Percentiles rank a stretch among this genome's conserved stretches.
Evolutionary conservation across 2,329 filamentous ascomycete species (phyloP).

Genomic region (Aspergillus udagawae): DNA sequence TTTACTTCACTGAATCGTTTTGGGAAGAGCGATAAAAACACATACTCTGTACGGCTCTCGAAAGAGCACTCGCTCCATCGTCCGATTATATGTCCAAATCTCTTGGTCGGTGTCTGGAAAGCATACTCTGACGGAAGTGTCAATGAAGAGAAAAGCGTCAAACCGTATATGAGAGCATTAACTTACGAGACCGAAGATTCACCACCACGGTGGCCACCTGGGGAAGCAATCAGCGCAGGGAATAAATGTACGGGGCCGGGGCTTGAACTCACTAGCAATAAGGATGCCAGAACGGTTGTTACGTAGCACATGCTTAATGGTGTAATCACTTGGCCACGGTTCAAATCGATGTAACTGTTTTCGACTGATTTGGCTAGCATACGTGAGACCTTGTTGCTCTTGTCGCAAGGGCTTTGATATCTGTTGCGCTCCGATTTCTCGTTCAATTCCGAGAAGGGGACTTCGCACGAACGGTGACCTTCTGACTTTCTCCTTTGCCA

Average conservation of each 20-base stretch:
- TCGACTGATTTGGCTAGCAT: slow-evolving; percentile 29
- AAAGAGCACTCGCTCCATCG: slow-evolving; percentile 31
- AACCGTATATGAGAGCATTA: neutral
- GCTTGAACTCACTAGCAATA: slow-evolving; percentile 29
- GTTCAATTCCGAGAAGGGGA: slow-evolving; percentile 24
- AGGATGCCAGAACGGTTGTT: slow-evolving; percentile 33
- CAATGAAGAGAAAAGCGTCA: neutral
- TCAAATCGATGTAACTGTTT: slow-evolving; percentile 30
- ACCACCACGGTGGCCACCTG: slow-evolving; percentile 27
- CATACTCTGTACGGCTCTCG: slow-evolving; percentile 31
- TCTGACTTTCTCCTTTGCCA: slow-evolving; percentile 31
- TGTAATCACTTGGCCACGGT: slow-evolving; percentile 22
- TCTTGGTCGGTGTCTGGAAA: slow-evolving; percentile 29
- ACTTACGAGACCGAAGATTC: slow-evolving; percentile 32
- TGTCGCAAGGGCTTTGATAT: slow-evolving; percentile 17
- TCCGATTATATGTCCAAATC: slow-evolving; percentile 29
- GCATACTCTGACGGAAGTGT: slow-evolving; percentile 23
- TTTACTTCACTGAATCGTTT: neutral
- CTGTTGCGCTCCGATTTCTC: slow-evolving; percentile 25
- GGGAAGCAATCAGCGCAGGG: slow-evolving; percentile 10
- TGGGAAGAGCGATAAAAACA: neutral
- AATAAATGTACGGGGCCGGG: neutral
- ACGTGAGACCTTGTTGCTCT: slow-evolving; percentile 26
- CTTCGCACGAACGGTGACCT: slow-evolving; percentile 26
- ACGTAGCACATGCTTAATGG: slow-evolving; percentile 30